Evolutionary conservation across 1,139 yeast species (phyloP).

Genomic region (Yamadazyma sp.): DNA sequence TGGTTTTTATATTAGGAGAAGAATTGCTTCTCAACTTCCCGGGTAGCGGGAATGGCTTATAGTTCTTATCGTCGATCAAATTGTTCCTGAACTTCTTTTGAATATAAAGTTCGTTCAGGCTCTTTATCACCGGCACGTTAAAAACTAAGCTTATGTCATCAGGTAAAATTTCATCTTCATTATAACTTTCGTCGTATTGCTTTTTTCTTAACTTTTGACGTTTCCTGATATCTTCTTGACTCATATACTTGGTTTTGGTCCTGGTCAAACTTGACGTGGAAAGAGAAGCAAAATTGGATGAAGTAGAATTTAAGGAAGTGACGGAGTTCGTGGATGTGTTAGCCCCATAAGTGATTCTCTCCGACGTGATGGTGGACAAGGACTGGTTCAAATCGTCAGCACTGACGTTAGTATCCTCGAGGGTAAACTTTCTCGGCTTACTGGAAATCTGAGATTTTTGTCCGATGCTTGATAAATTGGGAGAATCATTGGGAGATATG

Average conservation of each 20-base stretch:
- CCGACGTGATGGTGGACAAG: constrained; percentile 15
- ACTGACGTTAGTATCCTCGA: constrained; percentile 2
- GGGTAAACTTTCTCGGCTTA: constrained; percentile 4
- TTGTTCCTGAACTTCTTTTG: constrained; percentile 25
- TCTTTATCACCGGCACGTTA: constrained; percentile 46
- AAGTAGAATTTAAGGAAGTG: constrained; percentile 1
- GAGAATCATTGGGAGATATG: constrained; percentile 27
- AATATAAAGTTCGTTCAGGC: constrained; percentile 35
- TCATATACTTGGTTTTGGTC: constrained; percentile 37
- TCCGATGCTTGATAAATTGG: constrained; percentile 11
- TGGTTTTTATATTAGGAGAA: constrained; percentile 14
- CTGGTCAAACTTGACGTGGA: constrained; percentile 24
- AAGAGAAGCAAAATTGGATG: constrained; percentile 1
- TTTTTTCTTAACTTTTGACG: constrained; percentile 41
- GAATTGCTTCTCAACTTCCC: constrained; percentile 26
- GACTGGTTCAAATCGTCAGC: constrained; percentile 8
- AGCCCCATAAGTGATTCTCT: neutral
- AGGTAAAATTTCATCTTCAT: constrained; percentile 42
- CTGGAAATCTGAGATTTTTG: constrained; percentile 11
- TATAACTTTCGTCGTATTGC: constrained; percentile 43
- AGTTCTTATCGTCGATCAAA: constrained; percentile 28
- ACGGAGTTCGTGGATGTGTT: constrained; percentile 2
- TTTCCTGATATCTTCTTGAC: constrained; percentile 39
- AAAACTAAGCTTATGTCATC: constrained; percentile 43
- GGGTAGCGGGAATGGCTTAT: constrained; percentile 41